phyloP scores from a whole-genome alignment of 805 yeast species.

The Wickerhamomyces queroliae region DNA sequence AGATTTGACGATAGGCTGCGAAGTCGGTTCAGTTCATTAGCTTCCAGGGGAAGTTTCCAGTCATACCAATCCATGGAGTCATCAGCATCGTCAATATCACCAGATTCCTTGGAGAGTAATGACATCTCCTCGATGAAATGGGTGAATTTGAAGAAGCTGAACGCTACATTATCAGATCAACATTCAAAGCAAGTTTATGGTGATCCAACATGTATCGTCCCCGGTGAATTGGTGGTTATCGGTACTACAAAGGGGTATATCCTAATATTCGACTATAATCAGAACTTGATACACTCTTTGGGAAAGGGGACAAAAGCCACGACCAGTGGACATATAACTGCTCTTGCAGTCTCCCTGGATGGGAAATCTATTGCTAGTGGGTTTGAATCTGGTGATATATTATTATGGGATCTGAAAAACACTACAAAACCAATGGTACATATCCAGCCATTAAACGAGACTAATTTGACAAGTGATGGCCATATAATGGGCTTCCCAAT shows the following conservation, averaged over 20 bases:
- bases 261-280: slow-evolving; percentile 64
- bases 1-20: slow-evolving; percentile 17
- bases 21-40: slow-evolving; percentile 11
- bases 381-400: slow-evolving; percentile 54
- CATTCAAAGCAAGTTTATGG: slow-evolving; percentile 38
- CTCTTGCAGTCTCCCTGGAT: slow-evolving; percentile 60
- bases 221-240: slow-evolving; percentile 44
- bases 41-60: slow-evolving; percentile 2
- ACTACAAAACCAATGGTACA: slow-evolving; percentile 23
- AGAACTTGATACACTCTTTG: slow-evolving; percentile 43
- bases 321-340: slow-evolving; percentile 43
- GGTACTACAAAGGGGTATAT: slow-evolving; percentile 70
- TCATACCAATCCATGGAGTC: neutral
- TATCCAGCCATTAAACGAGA: slow-evolving; percentile 14
- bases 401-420: slow-evolving; percentile 58
- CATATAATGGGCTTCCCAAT: slow-evolving; percentile 29
- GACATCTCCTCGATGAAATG: slow-evolving; percentile 23
- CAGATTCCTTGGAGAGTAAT: too few relatives aligned
- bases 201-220: slow-evolving; percentile 38
- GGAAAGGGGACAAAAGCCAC: slow-evolving; percentile 23
- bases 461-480: slow-evolving; percentile 23
- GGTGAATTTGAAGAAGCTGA: slow-evolving; percentile 35
- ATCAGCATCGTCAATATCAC: neutral
- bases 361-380: slow-evolving; percentile 69
- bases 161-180: slow-evolving; percentile 29